These are phyloP conservation scores for Biscutella laevigata DNA, from an alignment of 441 rosid genomes.

Conservation along the genomic window DNA sequence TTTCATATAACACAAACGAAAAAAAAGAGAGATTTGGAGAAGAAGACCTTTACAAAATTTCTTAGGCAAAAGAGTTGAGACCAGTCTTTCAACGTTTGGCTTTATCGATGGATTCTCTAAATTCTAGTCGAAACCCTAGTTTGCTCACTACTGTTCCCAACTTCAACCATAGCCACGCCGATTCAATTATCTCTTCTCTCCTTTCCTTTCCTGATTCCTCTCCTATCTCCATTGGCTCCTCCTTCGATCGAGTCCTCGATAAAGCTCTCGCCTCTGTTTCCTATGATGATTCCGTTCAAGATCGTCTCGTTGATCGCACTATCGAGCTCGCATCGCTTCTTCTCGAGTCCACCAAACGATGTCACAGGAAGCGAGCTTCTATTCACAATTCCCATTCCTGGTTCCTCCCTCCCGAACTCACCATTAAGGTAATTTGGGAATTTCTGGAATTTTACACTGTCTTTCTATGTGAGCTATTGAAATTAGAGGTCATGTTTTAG, in stretches of 20 bases:
- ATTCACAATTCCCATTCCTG: conserved; percentile 53
- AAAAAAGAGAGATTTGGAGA: too few relatives aligned
- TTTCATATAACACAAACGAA: too few relatives aligned
- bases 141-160: too few relatives aligned
- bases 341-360: conserved; percentile 53
- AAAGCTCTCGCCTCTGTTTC: conserved; percentile 28
- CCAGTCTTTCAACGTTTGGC: too few relatives aligned
- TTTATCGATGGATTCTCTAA: too few relatives aligned
- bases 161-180: conserved; percentile 5
- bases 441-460: too few relatives aligned
- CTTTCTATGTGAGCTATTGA: too few relatives aligned
- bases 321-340: conserved; percentile 44
- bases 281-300: conserved; percentile 36
- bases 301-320: conserved; percentile 56
- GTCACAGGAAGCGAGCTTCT: conserved; percentile 58
- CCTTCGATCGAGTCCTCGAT: conserved; percentile 43
- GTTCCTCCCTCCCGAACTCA: conserved; percentile 76
- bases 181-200: conserved; percentile 12
- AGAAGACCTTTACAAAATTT: too few relatives aligned
- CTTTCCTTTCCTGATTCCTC: conserved; percentile 24
- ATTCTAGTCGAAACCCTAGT: too few relatives aligned
- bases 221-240: conserved; percentile 32
- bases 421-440: conserved; percentile 64
- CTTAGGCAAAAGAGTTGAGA: too few relatives aligned
- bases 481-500: too few relatives aligned